Conservation (phyloP, 139 green algal genomes). For the Volvox africanus region DNA sequence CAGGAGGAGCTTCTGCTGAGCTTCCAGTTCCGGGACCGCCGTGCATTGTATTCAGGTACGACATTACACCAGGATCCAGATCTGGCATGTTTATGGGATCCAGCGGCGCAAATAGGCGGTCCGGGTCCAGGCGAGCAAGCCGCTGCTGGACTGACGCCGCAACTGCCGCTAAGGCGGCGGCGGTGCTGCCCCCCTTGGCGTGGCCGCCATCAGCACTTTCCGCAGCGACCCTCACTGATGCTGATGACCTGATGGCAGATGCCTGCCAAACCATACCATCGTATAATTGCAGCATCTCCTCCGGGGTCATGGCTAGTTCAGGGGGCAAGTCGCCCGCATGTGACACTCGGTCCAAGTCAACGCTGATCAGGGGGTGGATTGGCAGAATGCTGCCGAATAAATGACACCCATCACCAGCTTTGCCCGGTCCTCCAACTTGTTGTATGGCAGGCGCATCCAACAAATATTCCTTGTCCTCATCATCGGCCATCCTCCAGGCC, state of each 20-base stretch:
- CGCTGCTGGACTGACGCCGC: neutral
- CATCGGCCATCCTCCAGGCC: neutral
- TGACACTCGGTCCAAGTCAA: neutral
- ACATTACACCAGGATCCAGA: neutral
- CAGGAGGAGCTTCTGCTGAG: neutral
- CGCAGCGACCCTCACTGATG: constrained; percentile 14
- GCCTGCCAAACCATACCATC: constrained; percentile 44
- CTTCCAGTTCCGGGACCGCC: neutral
- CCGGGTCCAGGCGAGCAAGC: neutral
- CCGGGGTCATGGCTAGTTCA: constrained; percentile 37
- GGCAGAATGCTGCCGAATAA: neutral
- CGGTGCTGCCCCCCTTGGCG: neutral
- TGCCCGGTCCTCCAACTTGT: neutral
- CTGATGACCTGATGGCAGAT: neutral
- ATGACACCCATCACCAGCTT: neutral
- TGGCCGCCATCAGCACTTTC: neutral
- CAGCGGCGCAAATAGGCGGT: neutral
- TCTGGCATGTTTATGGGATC: neutral
- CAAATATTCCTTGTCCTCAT: neutral
- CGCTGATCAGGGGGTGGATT: neutral
- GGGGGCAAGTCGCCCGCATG: neutral
- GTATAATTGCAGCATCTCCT: constrained; percentile 57
- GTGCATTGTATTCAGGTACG: neutral
- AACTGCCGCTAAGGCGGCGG: neutral
- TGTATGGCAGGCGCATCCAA: neutral